Evolutionary conservation across 75 land plant genomes (phyloP).

Genomic region (Isoetes taiwanensis): DNA sequence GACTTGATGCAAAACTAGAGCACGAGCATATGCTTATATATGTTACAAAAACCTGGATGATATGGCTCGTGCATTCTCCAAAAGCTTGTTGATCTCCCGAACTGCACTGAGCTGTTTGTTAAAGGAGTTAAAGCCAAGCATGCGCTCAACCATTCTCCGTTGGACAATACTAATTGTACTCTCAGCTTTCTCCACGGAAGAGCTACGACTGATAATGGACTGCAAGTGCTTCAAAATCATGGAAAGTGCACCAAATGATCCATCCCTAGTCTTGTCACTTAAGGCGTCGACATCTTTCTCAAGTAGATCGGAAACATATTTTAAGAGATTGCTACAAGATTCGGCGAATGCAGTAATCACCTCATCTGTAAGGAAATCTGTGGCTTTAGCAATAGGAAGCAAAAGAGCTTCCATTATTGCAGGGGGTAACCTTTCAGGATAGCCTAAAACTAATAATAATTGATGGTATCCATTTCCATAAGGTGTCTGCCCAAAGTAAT

Average conservation of each 20-base stretch:
- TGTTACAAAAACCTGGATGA: conserved; percentile 12
- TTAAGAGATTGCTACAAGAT: conserved; percentile 15
- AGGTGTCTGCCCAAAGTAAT: conserved; percentile 20
- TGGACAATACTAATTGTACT: conserved; percentile 16
- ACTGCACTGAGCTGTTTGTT: conserved; percentile 28
- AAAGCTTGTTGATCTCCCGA: conserved; percentile 21
- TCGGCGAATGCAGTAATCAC: conserved; percentile 14
- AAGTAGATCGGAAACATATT: conserved; percentile 13
- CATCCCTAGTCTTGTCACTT: conserved; percentile 26
- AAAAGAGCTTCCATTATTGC: conserved; percentile 24
- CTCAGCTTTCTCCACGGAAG: conserved; percentile 21
- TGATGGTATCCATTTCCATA: conserved; percentile 26
- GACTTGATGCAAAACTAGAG: no score
- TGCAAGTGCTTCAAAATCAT: conserved; percentile 24
- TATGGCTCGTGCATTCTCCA: conserved; percentile 24
- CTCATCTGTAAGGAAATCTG: conserved; percentile 26
- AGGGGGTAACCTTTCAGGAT: conserved; percentile 17
- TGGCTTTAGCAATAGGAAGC: conserved; percentile 16
- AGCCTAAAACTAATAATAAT: conserved; percentile 11
- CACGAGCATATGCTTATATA: neutral
- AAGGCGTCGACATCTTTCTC: conserved; percentile 21
- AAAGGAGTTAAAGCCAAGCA: conserved; percentile 22
- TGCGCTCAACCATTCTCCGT: conserved; percentile 19
- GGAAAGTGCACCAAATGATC: conserved; percentile 20
- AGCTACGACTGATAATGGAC: conserved; percentile 12